Evolutionary conservation across 345 rosid genomes (phyloP), one percentile per base, ranked within the genome.

Genomic region (Populus davidiana): DNA sequence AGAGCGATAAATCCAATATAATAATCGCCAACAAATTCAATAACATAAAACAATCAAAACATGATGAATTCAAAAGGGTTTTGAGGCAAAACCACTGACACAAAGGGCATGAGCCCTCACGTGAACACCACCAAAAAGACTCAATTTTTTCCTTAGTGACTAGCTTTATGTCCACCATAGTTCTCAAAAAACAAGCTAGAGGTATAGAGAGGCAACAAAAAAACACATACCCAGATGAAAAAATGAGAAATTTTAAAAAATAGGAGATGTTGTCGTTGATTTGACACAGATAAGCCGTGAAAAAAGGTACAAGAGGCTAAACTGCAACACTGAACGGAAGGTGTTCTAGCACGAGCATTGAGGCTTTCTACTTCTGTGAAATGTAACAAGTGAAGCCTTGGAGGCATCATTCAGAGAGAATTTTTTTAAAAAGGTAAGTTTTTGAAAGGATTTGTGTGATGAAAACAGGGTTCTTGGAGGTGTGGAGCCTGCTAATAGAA

Each of bases 1-100:
- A 90, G 93, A 93, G 93, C 94, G 90, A 90, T 91, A 89, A 91
- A 80, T 62, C 62, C 62, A 56, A 75, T 63, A 21, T 82, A 88
- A 90, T 88, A 94, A 86, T 86, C 17, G 91, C 88, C 91, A 72
- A 65, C 21, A 21, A 17, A 12, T 9, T 12, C 8, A 0, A 6
- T 33, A 12, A 8, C n/a, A 7, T 6, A n/a, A 50, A 4, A 1
- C 3, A 31, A 0, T 4, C 43, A 39, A 18, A 38, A 17, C 8
- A 6, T 0, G 8, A 44, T 5, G 20, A 31, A 1, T 84, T 35
- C 87, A 25, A 82, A 76, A 81, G 69, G 78, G 49, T 81, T 79
- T 73, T 86, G 92, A 86, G 90, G 88, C 86, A 74, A 79, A 50
- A 79, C 25, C 50, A 78, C 49, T 5, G 56, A 14, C 31, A 8